These are phyloP conservation scores for Suillus ampliporus DNA, from an alignment of 768 basidiomycete species.

Conservation along the genomic window DNA sequence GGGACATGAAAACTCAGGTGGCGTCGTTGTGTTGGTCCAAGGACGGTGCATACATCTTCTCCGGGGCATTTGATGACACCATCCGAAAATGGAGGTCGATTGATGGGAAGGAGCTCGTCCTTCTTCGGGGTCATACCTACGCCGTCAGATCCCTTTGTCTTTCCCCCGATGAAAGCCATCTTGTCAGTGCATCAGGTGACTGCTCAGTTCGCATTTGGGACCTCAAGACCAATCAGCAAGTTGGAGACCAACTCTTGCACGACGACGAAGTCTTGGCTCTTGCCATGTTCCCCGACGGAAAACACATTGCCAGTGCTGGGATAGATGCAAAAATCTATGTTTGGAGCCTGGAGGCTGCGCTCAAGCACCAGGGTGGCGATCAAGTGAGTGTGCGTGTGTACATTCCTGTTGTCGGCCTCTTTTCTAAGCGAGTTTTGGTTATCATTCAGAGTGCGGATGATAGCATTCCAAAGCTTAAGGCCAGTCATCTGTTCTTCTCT, in stretches of 20 bases:
- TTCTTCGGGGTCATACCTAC: background rate
- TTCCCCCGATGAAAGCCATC: background rate
- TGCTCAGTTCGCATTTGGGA: constrained; percentile 3
- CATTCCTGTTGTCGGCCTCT: background rate
- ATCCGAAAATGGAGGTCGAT: background rate
- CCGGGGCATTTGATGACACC: background rate
- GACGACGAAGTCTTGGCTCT: constrained; percentile 79
- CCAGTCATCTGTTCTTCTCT: background rate
- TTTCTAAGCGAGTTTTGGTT: background rate
- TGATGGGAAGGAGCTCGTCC: background rate
- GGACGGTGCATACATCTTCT: background rate
- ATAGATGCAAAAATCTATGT: constrained; percentile 76
- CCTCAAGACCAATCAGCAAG: background rate
- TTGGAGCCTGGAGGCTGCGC: constrained; percentile 67
- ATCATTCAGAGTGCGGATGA: background rate
- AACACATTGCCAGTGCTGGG: constrained; percentile 80
- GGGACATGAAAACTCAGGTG: background rate
- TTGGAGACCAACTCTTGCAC: constrained; percentile 62
- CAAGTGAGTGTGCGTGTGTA: background rate
- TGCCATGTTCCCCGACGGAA: constrained; percentile 81
- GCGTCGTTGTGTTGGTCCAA: background rate
- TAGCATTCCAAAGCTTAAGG: background rate
- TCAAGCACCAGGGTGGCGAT: background rate
- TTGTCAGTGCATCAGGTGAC: background rate
- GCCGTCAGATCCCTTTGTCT: background rate